These are phyloP conservation scores for Triangularia verruculosa DNA, from an alignment of 2,329 filamentous ascomycete species.

Conservation along the genomic window DNA sequence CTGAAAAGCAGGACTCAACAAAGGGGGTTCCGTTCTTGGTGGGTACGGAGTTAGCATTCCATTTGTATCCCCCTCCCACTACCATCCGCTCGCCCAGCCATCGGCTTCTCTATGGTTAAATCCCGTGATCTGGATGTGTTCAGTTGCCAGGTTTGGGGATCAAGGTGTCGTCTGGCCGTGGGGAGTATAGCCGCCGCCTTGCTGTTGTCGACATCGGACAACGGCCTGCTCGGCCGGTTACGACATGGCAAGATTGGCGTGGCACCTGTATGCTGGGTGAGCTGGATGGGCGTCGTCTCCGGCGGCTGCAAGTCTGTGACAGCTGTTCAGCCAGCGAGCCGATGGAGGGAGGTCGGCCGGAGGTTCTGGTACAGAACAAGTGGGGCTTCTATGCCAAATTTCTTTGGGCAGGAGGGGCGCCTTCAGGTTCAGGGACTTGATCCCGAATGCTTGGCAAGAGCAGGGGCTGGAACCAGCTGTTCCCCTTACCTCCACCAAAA, in stretches of 20 bases:
- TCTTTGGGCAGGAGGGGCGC: conserved; percentile 8
- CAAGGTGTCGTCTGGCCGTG: neutral
- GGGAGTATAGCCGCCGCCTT: neutral
- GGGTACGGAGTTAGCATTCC: neutral
- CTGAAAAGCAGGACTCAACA: neutral
- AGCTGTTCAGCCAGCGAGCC: neutral
- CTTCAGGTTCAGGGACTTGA: conserved; percentile 6
- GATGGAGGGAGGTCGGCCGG: neutral
- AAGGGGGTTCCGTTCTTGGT: conserved; percentile 3
- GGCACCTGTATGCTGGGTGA: neutral
- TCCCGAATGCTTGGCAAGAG: conserved; percentile 1
- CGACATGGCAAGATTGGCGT: neutral
- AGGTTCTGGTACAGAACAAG: conserved; percentile 9
- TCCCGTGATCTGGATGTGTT: neutral
- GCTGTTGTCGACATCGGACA: neutral
- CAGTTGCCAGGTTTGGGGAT: neutral
- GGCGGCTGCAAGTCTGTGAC: conserved; percentile 12
- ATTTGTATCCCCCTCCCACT: conserved; percentile 1
- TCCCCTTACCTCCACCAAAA: conserved; percentile 9
- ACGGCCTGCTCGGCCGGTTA: neutral
- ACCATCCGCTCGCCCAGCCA: conserved; percentile 6
- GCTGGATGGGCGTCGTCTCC: conserved; percentile 11
- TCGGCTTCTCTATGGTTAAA: neutral
- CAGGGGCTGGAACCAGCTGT: conserved; percentile 23
- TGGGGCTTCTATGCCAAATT: conserved; percentile 8